Base-by-base conservation (phyloP, 331 rosid genomes). In the Acacia concinna region DNA sequence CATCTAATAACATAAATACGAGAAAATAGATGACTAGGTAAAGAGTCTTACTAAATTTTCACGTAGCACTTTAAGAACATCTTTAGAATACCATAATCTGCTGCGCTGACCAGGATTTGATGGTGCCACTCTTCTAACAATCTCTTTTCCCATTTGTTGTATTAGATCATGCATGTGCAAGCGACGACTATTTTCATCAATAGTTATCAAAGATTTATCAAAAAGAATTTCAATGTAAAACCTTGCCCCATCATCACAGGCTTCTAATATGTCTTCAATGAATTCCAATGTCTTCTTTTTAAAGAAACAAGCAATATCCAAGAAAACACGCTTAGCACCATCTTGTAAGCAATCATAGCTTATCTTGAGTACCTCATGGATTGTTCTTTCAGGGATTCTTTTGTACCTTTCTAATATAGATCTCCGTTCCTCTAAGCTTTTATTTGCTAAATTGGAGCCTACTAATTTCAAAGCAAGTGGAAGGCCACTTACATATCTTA, bases 241-340 rank as follows among this genome's bases (percentile, higher is more conserved):
- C 59, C 23, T 51, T 18, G 59, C 11, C 2, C 4, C 6, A 28
- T 8, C 0, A 32, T 34, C 30, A 15, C 60, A 27, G 0, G 15
- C 43, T 11, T n/a, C 8, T 37, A 65, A n/a, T 41, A 68, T 41
- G 4, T n/a, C 6, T 31, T 28, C 3, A 3, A 28, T 28, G 8
- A 0, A 0, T 8, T 5, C 4, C 9, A 5, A 31, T 0, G 0
- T 0, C 35, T 7, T 0, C 1, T 76, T 28, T 1, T 31, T 31
- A 2, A 78, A 17, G 37, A 56, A 56, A 56, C 63, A 54, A 21
- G 28, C 62, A 54, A 54, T 54, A 9, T 54, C 62, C 3, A 54
- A 5, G 14, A 54, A 54, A 23, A 56, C 1, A 56, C 2, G 5
- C 32, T 56, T 56, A 10, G 63, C 63, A 56, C 28, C 28, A 11